Evolutionary conservation across 495 filamentous ascomycete genomes (phyloP).

Genomic region (Tuber microsphaerosporum): DNA sequence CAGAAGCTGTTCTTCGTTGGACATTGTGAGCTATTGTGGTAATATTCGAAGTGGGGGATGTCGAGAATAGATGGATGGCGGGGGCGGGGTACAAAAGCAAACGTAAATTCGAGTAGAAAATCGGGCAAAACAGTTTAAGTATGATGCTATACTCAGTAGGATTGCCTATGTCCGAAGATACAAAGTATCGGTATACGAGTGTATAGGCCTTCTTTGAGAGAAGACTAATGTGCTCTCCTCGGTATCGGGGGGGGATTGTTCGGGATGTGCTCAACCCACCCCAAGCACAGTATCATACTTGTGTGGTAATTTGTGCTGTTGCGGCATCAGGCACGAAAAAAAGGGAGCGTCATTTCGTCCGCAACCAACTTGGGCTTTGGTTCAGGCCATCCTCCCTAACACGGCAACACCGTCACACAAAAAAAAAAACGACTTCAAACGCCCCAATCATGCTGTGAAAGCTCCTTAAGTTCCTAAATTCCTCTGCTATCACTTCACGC

Average conservation of each 20-base stretch:
- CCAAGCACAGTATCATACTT: neutral
- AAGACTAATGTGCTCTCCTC: neutral
- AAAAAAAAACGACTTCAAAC: neutral
- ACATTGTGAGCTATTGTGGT: slow-evolving; percentile 12
- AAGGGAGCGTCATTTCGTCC: neutral
- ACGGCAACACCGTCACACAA: neutral
- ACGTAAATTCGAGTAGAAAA: neutral
- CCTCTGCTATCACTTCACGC: neutral
- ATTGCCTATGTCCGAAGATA: neutral
- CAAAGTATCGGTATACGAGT: neutral
- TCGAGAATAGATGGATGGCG: slow-evolving; percentile 6
- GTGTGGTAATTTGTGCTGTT: neutral
- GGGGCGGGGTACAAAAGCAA: neutral
- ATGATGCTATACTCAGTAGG: neutral
- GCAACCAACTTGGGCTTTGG: neutral
- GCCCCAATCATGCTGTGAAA: neutral
- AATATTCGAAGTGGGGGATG: neutral
- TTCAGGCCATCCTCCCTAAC: neutral
- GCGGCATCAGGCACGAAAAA: neutral
- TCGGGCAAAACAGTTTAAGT: neutral
- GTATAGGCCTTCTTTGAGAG: neutral
- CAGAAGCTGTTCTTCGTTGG: slow-evolving; percentile 49
- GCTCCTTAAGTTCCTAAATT: neutral
- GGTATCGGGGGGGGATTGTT: neutral
- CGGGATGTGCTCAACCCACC: neutral